Evolutionary conservation across 106 monocot genomes (phyloP), one percentile per base, ranked within the genome.

Genomic region (Dendrobium nobile): DNA sequence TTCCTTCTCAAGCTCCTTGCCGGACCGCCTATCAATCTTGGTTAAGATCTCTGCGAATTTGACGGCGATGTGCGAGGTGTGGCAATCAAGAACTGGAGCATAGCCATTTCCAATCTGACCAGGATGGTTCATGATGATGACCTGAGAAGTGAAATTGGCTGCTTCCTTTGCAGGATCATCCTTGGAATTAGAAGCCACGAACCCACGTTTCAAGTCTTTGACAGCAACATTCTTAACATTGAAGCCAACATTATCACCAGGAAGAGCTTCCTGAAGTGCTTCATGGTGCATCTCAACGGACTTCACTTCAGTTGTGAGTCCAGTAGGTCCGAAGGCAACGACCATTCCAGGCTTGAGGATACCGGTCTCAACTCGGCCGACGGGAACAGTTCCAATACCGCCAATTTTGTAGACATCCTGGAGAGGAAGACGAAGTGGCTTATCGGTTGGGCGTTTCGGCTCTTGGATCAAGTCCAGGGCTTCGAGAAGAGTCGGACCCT

Each of bases 1-100:
- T 65, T 87, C 85, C 87, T 87, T 91, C 85, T 85, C 85, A 9
- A 88, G 72, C 85, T 88, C 85, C 73, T 88, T 88, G 18, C 88
- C 88, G 10, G 88, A 89, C 13, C 88, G 80, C 67, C 88, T 77
- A 67, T 89, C 88, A 4, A 89, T 89, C 83, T 89, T 89, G 83
- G 88, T 89, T 84, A 81, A 33, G 20, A 86, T 83, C 81, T 89
- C 88, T 3, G 80, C 86, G 59, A 89, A 89, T 81, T 89, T 89
- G 19, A 89, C 88, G 2, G 88, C 88, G 44, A 89, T 89, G 75
- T 89, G 88, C 24, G 81, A 89, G 54, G 86, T 89, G 70, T 89
- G 88, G 86, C 88, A 89, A 67, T 88, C 88, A 2, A 88, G 88
- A 22, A 88, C 88, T 0, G 88, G 88, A 9, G 37, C 37, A 37